These are phyloP conservation scores for Nelumbo lutea DNA, from an alignment of 164 flowering plant species.

Conservation along the genomic window DNA sequence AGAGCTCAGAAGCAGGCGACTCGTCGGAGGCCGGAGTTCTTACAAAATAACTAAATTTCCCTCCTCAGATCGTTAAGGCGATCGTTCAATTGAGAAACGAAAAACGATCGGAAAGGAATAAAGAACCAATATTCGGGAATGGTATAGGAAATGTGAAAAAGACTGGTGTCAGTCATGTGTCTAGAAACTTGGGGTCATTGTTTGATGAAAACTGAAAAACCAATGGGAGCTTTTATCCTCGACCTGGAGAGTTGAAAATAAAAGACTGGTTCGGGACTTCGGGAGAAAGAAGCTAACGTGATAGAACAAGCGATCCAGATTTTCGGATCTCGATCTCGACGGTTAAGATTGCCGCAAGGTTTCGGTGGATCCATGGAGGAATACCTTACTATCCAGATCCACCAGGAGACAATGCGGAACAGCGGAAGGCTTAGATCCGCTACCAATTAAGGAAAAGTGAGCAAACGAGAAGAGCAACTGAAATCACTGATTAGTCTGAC, in stretches of 20 bases:
- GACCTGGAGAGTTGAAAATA: not conserved
- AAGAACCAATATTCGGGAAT: no score
- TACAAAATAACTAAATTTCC: conserved; percentile 4
- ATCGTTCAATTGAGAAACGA: not conserved
- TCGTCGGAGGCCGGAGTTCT: not conserved
- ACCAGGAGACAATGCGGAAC: not conserved
- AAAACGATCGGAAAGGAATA: conserved; percentile 12
- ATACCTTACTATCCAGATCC: not conserved
- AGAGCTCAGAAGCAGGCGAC: no score
- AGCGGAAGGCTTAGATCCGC: conserved; percentile 22
- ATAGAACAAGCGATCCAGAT: conserved; percentile 41
- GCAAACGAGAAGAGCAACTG: not conserved
- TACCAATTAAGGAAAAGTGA: not conserved
- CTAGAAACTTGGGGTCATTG: not conserved
- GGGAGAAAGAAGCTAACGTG: conserved; percentile 12
- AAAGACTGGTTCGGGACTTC: not conserved
- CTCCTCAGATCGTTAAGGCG: not conserved
- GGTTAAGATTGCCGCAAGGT: conserved; percentile 20
- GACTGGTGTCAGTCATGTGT: not conserved
- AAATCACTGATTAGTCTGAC: not conserved
- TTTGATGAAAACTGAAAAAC: not conserved
- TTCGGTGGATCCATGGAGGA: not conserved
- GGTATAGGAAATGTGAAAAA: conserved; percentile 5
- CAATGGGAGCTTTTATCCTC: not conserved
- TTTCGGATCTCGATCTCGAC: conserved; percentile 29